Conservation (phyloP, 202 grass and related monocot species). For the Zoysia matrella region DNA sequence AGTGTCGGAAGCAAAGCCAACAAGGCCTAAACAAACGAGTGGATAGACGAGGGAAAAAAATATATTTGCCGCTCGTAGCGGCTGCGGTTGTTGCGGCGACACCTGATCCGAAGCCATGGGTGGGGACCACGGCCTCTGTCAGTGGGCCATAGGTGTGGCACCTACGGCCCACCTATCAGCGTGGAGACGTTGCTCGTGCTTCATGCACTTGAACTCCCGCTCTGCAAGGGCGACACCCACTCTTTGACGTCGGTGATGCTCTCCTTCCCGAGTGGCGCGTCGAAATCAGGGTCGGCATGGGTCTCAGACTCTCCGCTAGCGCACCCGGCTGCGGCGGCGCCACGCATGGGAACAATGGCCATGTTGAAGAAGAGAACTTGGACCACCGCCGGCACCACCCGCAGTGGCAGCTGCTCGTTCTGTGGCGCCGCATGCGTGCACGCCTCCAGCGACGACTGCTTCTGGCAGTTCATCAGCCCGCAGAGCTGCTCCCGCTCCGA, state of each 20-base stretch:
- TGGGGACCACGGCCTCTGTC: conserved; percentile 61
- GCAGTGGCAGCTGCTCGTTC: conserved; percentile 86
- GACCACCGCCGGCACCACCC: conserved; percentile 53
- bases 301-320: neutral
- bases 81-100: conserved; percentile 47
- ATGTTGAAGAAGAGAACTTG: conserved; percentile 77
- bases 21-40: conserved; percentile 5
- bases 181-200: conserved; percentile 53
- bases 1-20: neutral
- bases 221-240: conserved; percentile 64
- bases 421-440: conserved; percentile 67
- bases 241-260: conserved; percentile 54
- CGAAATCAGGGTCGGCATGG: conserved; percentile 13
- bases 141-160: too few relatives aligned
- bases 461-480: conserved; percentile 81
- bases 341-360: conserved; percentile 34
- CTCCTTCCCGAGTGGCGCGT: conserved; percentile 38
- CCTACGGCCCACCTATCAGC: conserved; percentile 52
- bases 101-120: conserved; percentile 59
- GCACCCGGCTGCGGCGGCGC: neutral
- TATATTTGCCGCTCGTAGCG: conserved; percentile 52
- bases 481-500: conserved; percentile 85
- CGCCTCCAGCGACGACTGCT: conserved; percentile 74
- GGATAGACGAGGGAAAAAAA: neutral
- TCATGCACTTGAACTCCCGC: conserved; percentile 73